Percentiles rank a stretch among this genome's conserved stretches.
phyloP scores from a whole-genome alignment of 2,329 filamentous ascomycete species.

The Pyricularia sp. region DNA sequence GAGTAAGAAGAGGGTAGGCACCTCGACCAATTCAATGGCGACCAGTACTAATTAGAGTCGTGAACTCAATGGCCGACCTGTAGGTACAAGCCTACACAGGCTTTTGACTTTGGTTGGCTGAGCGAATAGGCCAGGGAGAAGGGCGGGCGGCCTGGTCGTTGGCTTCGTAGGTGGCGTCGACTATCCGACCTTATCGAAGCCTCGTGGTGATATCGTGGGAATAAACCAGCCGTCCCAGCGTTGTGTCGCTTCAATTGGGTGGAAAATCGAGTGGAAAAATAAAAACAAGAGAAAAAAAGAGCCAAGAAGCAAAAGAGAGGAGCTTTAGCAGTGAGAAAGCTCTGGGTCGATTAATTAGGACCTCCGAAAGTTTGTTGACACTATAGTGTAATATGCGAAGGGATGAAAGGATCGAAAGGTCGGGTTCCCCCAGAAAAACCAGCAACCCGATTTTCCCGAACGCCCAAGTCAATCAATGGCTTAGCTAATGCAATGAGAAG shows the following conservation, averaged over 20 bases:
- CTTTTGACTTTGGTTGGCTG: background rate
- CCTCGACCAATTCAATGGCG: background rate
- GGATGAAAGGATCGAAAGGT: background rate
- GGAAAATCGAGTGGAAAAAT: slow-evolving; percentile 3
- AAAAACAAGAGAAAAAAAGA: slow-evolving; percentile 3
- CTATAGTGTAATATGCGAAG: background rate
- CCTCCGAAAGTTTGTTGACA: background rate
- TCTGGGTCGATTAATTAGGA: background rate
- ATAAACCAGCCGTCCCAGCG: background rate
- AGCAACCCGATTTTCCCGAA: background rate
- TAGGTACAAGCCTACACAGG: background rate
- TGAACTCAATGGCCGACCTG: background rate
- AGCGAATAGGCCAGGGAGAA: background rate
- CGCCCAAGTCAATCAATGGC: background rate
- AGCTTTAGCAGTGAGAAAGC: background rate
- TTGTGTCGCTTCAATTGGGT: background rate
- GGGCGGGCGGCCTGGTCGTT: background rate
- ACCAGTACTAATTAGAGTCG: background rate
- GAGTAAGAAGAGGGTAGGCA: background rate
- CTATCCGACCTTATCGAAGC: background rate
- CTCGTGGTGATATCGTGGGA: background rate
- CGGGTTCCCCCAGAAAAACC: background rate
- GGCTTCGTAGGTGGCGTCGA: background rate
- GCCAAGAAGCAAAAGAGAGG: background rate
- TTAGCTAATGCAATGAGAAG: background rate